Base-by-base conservation (phyloP, 495 filamentous ascomycete species). In the Chaetomium fimeti region DNA sequence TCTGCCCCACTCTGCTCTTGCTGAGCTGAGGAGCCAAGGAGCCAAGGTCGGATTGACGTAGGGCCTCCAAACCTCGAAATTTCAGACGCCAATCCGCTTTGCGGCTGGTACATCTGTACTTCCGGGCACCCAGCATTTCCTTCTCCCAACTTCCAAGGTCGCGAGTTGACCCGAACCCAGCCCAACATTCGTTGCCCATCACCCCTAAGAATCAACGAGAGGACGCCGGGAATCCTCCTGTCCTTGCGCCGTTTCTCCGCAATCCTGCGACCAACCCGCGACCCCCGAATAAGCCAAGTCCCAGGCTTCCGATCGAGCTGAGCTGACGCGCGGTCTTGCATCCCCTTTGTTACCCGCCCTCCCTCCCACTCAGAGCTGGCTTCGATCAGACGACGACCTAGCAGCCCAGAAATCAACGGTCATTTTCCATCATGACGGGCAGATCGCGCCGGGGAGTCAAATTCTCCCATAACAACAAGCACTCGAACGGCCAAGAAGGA, bases 391-490 rank as follows among this genome's bases (percentile, higher is more conserved):
- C 13, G 16, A 18, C 32, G 1, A 22, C n/a, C 16, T 7, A 1
- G 18, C 28, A 36, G 8, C 16, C 28, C 5, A 38, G 18, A n/a
- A 18, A 11, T 2, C 16, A 36, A 36, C 32, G 8, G 8, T n/a
- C 20, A 25, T 20, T 5, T 12, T 6, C 28, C 22, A 22, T 22
- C 55, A 75, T 74, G 74, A 66, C 69, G 67, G 68, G 65, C 28
- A 69, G 66, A 52, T 65, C 68, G 16, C 88, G 89, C 73, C 85
- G 91, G 70, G 88, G 87, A 76, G 91, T 96, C 70, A 88, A 91
- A 72, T 97, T 97, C 77, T 85, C 87, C 66, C 87, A 90, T 73
- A 82, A 86, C 58, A 28, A 40, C 42, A 66, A 78, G 78, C 65
- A 61, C 13, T 4, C 51, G 27, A 85, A 75, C 42, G 84, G 79